Evolutionary conservation across 352 stramenopile genomes (phyloP), one percentile per base, ranked within the genome.

Genomic region (Albugo laibachii): DNA sequence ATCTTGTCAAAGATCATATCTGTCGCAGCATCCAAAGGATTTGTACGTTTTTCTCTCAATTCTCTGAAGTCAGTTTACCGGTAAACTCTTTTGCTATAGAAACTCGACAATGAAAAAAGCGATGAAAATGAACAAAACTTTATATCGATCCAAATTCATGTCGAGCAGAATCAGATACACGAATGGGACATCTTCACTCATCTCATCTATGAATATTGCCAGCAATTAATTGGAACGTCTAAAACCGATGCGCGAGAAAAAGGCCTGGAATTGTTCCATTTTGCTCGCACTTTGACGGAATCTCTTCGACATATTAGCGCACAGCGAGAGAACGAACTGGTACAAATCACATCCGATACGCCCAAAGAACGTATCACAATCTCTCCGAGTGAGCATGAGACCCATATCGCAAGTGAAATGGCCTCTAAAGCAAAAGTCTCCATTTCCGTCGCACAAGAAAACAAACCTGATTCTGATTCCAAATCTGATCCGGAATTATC

Each of bases 1-100:
- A 71, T 86, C 21, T 45, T 86, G 45, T 82, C 70, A 8, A 86
- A 86, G 64, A 83, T 86, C 56, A 61, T 73, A 16, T 83, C 70
- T 12, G 74, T 86, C 5, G 74, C 74, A 5, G 78, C 74, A 47
- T 79, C 69, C 19, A 86, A 86, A 47, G 61, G 59, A 14, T 71
- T 83, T 16, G 15, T 19, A 18, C 38, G 19, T 24, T 19, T 43
- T 43, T 3, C 8, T 8, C 8, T 24, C 3, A 43, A 24, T 24
- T 24, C 3, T 24, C 38, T 43, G 38, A 43, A 2, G 3, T 43
- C 38, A 10, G 8, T 48, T 56, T 66, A 37, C 39, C 53, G 3
- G 24, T 31, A 31, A 8, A 31, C 3, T 3, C 24, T 31, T 31
- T 10, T 31, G 24, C n/a, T n/a, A n/a, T n/a, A n/a, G n/a, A n/a